Evolutionary conservation across 1,284 basidiomycete genomes (phyloP), one percentile per base, ranked within the genome.

Genomic region (Ganoderma leucocontextum): DNA sequence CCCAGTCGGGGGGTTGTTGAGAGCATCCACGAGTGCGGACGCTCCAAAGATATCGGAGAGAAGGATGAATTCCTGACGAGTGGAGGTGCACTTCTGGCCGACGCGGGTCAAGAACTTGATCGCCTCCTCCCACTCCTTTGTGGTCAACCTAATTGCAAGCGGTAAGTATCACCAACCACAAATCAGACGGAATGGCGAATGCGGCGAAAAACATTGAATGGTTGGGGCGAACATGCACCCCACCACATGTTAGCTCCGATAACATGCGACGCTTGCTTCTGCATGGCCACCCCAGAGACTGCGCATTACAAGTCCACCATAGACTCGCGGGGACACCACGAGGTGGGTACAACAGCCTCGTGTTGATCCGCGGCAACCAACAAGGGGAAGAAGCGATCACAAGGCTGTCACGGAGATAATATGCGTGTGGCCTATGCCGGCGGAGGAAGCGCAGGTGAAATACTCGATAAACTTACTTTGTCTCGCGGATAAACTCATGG

Each of bases 31-130:
- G 63, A 96, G 73, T 0, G 91, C 87, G 0, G 93, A 95, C 1
- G 94, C 86, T 10, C 95, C 95, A 1, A 96, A 81, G 0, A 88
- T 84, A 76, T 95, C 94, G 0, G 92, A 95, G 15, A 96, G 84
- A 3, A 95, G 87, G 74, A 95, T 94, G 77, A 93, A 93, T 77
- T 96, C 95, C 82, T 95, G 93, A 39, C 93, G 89, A 60, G 92
- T 78, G 35, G 89, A 86, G 0, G 89, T 89, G 79, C 89, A 93
- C 69, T 80, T 93, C 80, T 95, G 85, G 8, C 94, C 94, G 0
- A 86, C 87, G 19, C 83, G 82, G 1, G 93, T 95, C 72, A 96
- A 82, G 81, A 95, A 95, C 69, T 91, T 79, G 74, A 95, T 90
- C 0, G 91, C 84, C 22, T 84, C 80, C 89, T 93, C 91, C 95